Conservation (phyloP, 2,329 filamentous ascomycete species). For the Fusarium sp. region DNA sequence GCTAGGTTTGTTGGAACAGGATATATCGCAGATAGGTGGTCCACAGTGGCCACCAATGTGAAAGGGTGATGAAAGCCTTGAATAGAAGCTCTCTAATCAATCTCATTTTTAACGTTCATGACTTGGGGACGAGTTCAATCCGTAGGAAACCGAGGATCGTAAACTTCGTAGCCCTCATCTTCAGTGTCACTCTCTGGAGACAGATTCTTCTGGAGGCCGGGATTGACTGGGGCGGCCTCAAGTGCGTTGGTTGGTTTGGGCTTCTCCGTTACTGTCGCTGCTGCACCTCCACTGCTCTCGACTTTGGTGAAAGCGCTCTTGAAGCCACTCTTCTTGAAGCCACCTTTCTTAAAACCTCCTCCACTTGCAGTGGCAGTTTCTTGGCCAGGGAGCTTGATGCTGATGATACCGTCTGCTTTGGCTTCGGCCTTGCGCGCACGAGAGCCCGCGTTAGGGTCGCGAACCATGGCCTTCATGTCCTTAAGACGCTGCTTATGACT, state of each 20-base stretch:
- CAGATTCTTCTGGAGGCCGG: constrained; percentile 42
- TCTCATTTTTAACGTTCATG: background rate
- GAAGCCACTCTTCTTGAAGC: constrained; percentile 87
- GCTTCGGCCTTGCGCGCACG: constrained; percentile 79
- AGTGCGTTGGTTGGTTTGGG: constrained; percentile 51
- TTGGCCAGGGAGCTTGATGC: constrained; percentile 71
- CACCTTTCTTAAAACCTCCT: constrained; percentile 75
- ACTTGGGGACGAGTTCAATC: constrained; percentile 61
- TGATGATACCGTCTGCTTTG: constrained; percentile 78
- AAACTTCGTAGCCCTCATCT: constrained; percentile 79
- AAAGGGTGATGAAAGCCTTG: constrained; percentile 10
- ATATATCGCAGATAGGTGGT: constrained; percentile 64
- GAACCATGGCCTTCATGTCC: constrained; percentile 88
- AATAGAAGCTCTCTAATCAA: constrained; percentile 18
- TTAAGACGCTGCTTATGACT: constrained; percentile 92
- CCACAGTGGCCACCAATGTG: constrained; percentile 53
- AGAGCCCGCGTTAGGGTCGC: constrained; percentile 75
- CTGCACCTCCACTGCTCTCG: constrained; percentile 57
- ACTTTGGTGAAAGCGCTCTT: constrained; percentile 80
- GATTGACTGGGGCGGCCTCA: constrained; percentile 39
- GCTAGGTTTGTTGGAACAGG: constrained; percentile 75
- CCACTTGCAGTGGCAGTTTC: constrained; percentile 52
- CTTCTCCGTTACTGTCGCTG: constrained; percentile 59
- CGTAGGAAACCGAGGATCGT: constrained; percentile 73
- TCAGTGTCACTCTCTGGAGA: constrained; percentile 74